phyloP scores from a whole-genome alignment of 768 basidiomycete genomes.

The Russula brevipes region DNA sequence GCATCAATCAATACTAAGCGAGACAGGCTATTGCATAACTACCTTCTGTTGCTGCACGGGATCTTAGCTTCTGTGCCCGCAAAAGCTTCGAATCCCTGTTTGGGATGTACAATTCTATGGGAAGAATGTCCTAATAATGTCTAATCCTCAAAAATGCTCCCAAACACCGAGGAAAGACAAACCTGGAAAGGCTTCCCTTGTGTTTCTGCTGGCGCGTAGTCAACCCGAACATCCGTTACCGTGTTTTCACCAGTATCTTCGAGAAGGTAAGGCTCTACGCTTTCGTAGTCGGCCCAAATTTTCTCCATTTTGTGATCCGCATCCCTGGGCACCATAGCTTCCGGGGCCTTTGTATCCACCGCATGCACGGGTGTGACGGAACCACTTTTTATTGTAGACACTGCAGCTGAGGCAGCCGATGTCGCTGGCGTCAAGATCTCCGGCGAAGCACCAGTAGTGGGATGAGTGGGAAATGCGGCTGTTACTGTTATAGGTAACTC shows the following conservation, averaged over 20 bases:
- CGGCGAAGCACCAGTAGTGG: conserved; percentile 1
- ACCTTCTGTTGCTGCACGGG: conserved; percentile 62
- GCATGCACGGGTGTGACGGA: conserved; percentile 16
- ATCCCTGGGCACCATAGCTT: conserved; percentile 56
- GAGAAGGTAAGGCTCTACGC: conserved; percentile 64
- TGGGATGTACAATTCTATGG: conserved; percentile 64
- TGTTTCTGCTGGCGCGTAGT: conserved; percentile 45
- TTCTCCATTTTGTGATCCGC: conserved; percentile 82
- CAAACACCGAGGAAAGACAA: conserved; percentile 10
- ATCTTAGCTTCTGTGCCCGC: conserved; percentile 31
- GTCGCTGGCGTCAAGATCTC: conserved; percentile 9
- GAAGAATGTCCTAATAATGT: conserved; percentile 59
- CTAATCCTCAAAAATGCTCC: not conserved
- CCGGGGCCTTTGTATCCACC: conserved; percentile 26
- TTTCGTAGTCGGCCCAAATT: conserved; percentile 84
- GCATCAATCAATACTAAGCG: not conserved
- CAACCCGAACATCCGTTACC: conserved; percentile 50
- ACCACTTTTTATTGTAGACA: conserved; percentile 12
- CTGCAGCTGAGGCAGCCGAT: conserved; percentile 20
- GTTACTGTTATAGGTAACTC: conserved; percentile 50
- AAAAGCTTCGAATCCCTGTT: conserved; percentile 56
- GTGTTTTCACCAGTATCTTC: conserved; percentile 44
- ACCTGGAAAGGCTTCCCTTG: conserved; percentile 59
- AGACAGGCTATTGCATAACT: not conserved
- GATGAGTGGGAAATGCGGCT: conserved; percentile 35